A percentile compares a stretch with the other conserved stretches of the same genome.
Evolutionary conservation across 129 eudicot species (phyloP).

Genomic region (Flaveria brownii): DNA sequence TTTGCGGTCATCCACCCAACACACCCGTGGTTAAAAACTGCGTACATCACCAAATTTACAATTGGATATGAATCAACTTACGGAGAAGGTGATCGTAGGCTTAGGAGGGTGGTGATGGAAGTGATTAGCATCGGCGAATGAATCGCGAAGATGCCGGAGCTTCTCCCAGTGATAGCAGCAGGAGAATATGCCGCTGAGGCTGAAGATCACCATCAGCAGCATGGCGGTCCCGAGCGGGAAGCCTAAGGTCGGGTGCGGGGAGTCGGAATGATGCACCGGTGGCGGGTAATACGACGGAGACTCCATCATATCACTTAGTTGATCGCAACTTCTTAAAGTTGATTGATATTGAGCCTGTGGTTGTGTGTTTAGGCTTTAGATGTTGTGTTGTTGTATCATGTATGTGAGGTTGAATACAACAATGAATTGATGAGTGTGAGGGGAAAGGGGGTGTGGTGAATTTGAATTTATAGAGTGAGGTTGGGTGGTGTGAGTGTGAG

Average conservation of each 20-base stretch:
- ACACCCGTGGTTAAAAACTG: no score
- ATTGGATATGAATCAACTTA: slow-evolving; percentile 1
- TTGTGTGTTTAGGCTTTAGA: background rate
- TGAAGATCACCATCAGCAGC: slow-evolving; percentile 59
- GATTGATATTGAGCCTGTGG: background rate
- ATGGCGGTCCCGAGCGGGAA: slow-evolving; percentile 86
- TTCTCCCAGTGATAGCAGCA: slow-evolving; percentile 89
- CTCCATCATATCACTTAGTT: slow-evolving; percentile 34
- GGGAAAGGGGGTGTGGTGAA: background rate
- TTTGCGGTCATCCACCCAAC: no score
- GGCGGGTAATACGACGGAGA: slow-evolving; percentile 50
- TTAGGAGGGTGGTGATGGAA: slow-evolving; percentile 40
- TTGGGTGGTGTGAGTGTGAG: background rate
- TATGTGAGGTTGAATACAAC: no score
- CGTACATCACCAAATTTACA: no score
- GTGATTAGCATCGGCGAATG: slow-evolving; percentile 39
- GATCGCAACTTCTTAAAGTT: background rate
- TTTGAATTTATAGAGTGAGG: background rate
- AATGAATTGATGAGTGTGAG: background rate
- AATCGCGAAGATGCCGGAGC: slow-evolving; percentile 48
- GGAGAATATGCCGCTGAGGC: slow-evolving; percentile 75
- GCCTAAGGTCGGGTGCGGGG: slow-evolving; percentile 65
- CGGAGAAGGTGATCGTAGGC: slow-evolving; percentile 48
- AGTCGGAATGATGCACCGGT: slow-evolving; percentile 32
- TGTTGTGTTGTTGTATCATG: background rate